phyloP scores from a whole-genome alignment of 2,329 filamentous ascomycete genomes.

The Nemania diffusa region DNA sequence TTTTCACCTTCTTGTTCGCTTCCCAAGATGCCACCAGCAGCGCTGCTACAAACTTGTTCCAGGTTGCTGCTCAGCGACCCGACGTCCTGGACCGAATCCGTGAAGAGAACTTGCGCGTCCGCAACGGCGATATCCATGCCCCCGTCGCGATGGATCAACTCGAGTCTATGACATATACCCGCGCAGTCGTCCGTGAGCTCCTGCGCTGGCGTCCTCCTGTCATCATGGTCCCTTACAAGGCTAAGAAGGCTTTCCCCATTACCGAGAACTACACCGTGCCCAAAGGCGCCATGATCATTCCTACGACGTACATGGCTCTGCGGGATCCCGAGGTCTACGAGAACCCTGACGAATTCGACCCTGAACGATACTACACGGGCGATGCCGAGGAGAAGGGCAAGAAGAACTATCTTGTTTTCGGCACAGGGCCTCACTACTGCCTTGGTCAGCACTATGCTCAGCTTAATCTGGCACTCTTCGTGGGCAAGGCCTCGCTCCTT shows the following conservation, averaged over 20 bases:
- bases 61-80: constrained; percentile 92
- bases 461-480: constrained; percentile 86
- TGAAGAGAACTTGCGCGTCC: constrained; percentile 84
- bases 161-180: constrained; percentile 88
- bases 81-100: constrained; percentile 90
- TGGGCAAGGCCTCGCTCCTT: constrained; percentile 87
- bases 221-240: constrained; percentile 94
- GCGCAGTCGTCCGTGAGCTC: constrained; percentile 89
- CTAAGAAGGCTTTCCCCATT: constrained; percentile 95
- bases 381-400: constrained; percentile 84
- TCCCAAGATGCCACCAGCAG: constrained; percentile 97
- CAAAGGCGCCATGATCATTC: constrained; percentile 94
- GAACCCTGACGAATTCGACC: constrained; percentile 87
- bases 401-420: constrained; percentile 98
- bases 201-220: constrained; percentile 95
- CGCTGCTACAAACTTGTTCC: constrained; percentile 94
- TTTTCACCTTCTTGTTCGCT: constrained; percentile 97
- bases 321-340: constrained; percentile 94
- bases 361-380: constrained; percentile 90
- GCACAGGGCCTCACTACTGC: constrained; percentile 95
- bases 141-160: constrained; percentile 84
- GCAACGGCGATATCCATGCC: constrained; percentile 78
- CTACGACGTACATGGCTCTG: constrained; percentile 88
- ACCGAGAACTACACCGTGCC: constrained; percentile 88
- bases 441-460: constrained; percentile 92